Percentiles rank a stretch among this genome's conserved stretches.
Conservation (phyloP, 2,329 filamentous ascomycete genomes). For the Trichoderma sp. region DNA sequence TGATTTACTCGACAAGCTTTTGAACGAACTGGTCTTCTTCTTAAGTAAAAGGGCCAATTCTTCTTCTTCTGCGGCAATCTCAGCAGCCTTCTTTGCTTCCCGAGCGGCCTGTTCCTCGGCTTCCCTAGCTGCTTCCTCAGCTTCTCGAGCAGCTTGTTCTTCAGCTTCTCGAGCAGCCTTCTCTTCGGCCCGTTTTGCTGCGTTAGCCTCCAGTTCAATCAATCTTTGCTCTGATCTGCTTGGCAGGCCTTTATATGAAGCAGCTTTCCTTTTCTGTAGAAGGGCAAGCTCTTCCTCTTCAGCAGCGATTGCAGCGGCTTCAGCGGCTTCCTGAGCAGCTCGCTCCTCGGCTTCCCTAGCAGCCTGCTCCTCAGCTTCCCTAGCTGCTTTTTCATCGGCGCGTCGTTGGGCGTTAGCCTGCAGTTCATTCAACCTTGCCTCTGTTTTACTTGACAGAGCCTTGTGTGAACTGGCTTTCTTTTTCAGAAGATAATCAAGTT, state of each 20-base stretch:
- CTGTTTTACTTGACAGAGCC: conserved; percentile 32
- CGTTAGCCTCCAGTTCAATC: conserved; percentile 39
- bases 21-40: conserved; percentile 47
- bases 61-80: conserved; percentile 35
- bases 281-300: conserved; percentile 43
- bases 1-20: conserved; percentile 22
- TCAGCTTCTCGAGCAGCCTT: conserved; percentile 33
- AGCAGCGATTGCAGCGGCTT: conserved; percentile 25
- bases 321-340: not conserved
- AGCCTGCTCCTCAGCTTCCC: not conserved
- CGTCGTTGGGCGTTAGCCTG: conserved; percentile 21
- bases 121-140: conserved; percentile 29
- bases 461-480: conserved; percentile 34
- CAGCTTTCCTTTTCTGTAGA: conserved; percentile 51
- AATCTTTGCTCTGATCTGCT: conserved; percentile 50
- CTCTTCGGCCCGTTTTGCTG: conserved; percentile 42
- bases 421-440: conserved; percentile 32
- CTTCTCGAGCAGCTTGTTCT: conserved; percentile 34
- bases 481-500: conserved; percentile 37
- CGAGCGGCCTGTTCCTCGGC: conserved; percentile 25
- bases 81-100: conserved; percentile 23
- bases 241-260: conserved; percentile 43
- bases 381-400: conserved; percentile 27
- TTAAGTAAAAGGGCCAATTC: conserved; percentile 45
- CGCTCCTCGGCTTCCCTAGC: conserved; percentile 21